phyloP scores from a whole-genome alignment of 495 filamentous ascomycete genomes.

The Lasiosphaeriaceae sp. region DNA sequence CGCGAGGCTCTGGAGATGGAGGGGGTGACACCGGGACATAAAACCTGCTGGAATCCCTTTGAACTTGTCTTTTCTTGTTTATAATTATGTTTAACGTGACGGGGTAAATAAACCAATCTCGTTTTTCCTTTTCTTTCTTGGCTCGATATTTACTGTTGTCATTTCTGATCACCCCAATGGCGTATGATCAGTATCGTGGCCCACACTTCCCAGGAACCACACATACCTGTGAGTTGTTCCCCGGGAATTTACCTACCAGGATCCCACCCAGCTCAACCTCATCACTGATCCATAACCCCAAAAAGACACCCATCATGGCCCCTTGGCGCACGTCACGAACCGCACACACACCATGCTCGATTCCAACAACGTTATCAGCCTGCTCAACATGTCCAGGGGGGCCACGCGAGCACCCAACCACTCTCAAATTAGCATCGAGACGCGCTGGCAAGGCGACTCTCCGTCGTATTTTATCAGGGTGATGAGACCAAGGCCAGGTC shows the following conservation, averaged over 20 bases:
- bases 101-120: too few relatives aligned
- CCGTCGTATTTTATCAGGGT: not conserved
- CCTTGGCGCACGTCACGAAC: not conserved
- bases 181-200: not conserved
- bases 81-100: too few relatives aligned
- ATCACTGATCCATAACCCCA: not conserved
- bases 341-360: not conserved
- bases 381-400: not conserved
- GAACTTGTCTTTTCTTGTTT: not conserved
- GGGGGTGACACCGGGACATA: not conserved
- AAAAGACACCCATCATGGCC: not conserved
- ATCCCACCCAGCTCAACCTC: not conserved
- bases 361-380: not conserved
- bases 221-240: not conserved
- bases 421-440: not conserved
- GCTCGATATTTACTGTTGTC: too few relatives aligned
- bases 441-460: not conserved
- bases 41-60: not conserved
- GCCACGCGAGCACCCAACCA: not conserved
- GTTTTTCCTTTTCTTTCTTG: too few relatives aligned
- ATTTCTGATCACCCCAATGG: too few relatives aligned
- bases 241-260: not conserved
- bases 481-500: not conserved
- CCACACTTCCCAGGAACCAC: not conserved
- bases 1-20: not conserved